Evolutionary conservation across 2,329 filamentous ascomycete genomes (phyloP).

Genomic region (Aspergillus neotritici): DNA sequence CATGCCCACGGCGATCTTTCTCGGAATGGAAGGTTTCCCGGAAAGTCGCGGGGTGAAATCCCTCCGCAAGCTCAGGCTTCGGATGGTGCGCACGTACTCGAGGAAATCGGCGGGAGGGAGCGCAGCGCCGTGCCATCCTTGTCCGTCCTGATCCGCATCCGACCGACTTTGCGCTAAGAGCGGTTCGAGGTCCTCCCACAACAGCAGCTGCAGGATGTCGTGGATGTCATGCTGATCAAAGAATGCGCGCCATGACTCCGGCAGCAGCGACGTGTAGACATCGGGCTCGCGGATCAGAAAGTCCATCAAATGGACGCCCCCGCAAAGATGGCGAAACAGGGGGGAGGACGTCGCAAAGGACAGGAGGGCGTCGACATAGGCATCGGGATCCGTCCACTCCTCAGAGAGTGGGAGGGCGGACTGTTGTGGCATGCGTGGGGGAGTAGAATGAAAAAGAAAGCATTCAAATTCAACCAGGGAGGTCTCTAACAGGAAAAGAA

Average conservation of each 20-base stretch:
- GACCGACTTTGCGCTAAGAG: slow-evolving; percentile 23
- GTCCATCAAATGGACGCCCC: slow-evolving; percentile 93
- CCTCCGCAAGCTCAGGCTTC: slow-evolving; percentile 62
- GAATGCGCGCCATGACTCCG: slow-evolving; percentile 74
- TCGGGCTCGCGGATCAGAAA: slow-evolving; percentile 85
- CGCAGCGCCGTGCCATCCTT: slow-evolving; percentile 40
- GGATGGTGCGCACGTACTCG: slow-evolving; percentile 65
- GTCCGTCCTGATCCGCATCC: slow-evolving; percentile 5
- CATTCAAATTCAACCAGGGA: too few relatives aligned
- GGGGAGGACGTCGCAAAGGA: slow-evolving; percentile 68
- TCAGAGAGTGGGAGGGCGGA: slow-evolving; percentile 61
- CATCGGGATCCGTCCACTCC: slow-evolving; percentile 64
- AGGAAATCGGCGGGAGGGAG: slow-evolving; percentile 54
- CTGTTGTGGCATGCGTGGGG: slow-evolving; percentile 43
- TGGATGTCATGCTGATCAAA: slow-evolving; percentile 66
- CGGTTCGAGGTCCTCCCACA: slow-evolving; percentile 65
- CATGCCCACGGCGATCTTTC: slow-evolving; percentile 80
- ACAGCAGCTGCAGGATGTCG: slow-evolving; percentile 71
- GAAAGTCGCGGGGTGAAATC: slow-evolving; percentile 46
- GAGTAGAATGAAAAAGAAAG: too few relatives aligned
- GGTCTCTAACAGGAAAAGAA: neutral
- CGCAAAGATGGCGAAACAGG: slow-evolving; percentile 82
- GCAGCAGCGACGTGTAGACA: slow-evolving; percentile 71
- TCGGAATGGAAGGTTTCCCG: slow-evolving; percentile 52
- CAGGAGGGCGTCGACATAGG: slow-evolving; percentile 73